Evolutionary conservation across 2,329 filamentous ascomycete genomes (phyloP), one percentile per base, ranked within the genome.

Genomic region (Metarhizium sp.): DNA sequence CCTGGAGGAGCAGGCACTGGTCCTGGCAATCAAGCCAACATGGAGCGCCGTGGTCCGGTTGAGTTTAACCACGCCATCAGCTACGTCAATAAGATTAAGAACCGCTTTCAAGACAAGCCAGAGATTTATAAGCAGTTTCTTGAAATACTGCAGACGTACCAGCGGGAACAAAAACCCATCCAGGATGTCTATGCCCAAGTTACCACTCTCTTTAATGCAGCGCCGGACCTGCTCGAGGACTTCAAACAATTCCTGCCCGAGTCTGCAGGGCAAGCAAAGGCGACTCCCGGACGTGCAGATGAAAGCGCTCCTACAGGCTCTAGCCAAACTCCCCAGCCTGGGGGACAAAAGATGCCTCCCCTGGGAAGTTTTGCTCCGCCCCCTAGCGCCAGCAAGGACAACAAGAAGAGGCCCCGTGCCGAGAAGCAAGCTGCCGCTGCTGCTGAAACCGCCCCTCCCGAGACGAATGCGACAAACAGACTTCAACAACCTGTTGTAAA

Each of bases 1-100:
- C 79, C 82, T 58, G 80, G 80, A 59, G 79, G 74, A 36, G 68
- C 86, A 56, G 89, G 86, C 63, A 84, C 82, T 48, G 77, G 78
- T 58, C 79, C 78, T 25, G 73, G 76, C 62, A 74, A 82, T 71
- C 71, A 86, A 72, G 73, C 80, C 70, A 73, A 80, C 71, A 73
- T 89, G 68, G 92, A 95, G 70, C 95, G 94, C 67, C 84, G 92
- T 55, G 92, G 92, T 0, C 94, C 94, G 1, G 94, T 99, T 18
- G 94, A 99, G 67, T 99, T 99, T 71, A 99, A 99, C 68, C 94
- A 99, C 73, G 94, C 94, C 0, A 99, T 99, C 60, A 97, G 92
- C 69, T 99, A 99, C 66, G 94, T 99, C 54, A 99, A 99, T 69
- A 99, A 99, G 75, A 99, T 99, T 66, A 99, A 99, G 90, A 99